Conservation (phyloP, 2,329 filamentous ascomycete genomes). For the Pestalotiopsis sp. region DNA sequence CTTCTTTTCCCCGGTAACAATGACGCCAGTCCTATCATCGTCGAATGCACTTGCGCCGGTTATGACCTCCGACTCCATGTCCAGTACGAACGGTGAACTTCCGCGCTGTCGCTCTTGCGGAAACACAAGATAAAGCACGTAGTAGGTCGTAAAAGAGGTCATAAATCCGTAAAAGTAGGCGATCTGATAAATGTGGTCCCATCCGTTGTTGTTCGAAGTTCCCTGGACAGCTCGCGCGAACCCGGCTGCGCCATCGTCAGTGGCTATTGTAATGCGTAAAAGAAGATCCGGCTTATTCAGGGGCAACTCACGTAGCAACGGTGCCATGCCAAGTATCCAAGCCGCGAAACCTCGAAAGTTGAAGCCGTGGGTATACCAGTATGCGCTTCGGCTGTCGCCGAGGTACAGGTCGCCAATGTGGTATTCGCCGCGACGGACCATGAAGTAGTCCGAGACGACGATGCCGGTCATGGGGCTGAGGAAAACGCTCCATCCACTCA, state of each 20-base stretch:
- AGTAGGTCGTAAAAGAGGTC: constrained; percentile 25
- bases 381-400: constrained; percentile 37
- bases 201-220: constrained; percentile 22
- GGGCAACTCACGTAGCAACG: constrained; percentile 30
- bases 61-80: constrained; percentile 22
- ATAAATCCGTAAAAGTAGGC: constrained; percentile 34
- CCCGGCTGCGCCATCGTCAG: constrained; percentile 21
- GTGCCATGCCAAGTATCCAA: constrained; percentile 41
- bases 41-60: neutral
- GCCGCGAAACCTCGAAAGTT: constrained; percentile 46
- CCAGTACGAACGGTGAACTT: constrained; percentile 28
- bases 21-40: neutral
- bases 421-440: constrained; percentile 40
- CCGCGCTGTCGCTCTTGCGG: constrained; percentile 28
- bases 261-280: neutral
- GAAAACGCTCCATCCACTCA: constrained; percentile 43
- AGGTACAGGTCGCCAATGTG: constrained; percentile 48
- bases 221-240: constrained; percentile 28
- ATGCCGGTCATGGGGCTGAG: constrained; percentile 50
- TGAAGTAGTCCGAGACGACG: constrained; percentile 47
- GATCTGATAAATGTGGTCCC: constrained; percentile 35
- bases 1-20: neutral
- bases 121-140: constrained; percentile 23
- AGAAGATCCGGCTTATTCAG: neutral
- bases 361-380: constrained; percentile 46